Evolutionary conservation across 345 rosid genomes (phyloP), one percentile per base, ranked within the genome.

Genomic region (Hibiscus trionum): DNA sequence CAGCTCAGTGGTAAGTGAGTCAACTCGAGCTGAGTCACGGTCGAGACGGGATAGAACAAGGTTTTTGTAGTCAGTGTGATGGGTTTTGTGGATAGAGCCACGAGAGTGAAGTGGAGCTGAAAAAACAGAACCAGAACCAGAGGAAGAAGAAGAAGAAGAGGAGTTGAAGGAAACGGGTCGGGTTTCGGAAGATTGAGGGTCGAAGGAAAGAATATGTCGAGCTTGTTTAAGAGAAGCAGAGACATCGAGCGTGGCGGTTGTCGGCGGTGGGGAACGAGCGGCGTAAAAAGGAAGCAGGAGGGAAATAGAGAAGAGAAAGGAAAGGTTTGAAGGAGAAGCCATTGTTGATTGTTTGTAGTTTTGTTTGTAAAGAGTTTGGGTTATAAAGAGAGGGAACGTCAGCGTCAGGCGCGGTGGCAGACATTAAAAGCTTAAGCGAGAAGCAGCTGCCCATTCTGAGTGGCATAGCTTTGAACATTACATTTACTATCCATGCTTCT

Each of bases 1-100:
- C 57, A 88, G 74, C 56, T 79, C 80, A 39, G 91, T 15, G 31
- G 56, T 10, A 76, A 94, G 80, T 0, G 87, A 73, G 47, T 66
- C 33, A 61, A 85, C 96, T 15, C 97, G 87, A 65, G 90, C 79
- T 0, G 94, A 79, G 82, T 94, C 98, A 17, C 95, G 95, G 46
- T 72, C 75, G 80, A 91, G 91, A 4, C 98, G 90, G 19, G 93
- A 76, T 21, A 73, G 80, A 31, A 86, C 80, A 0, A 94, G 73
- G 74, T 82, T 75, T 15, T 33, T 78, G 82, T 93, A 93, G 76
- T 86, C 87, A 1, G 60, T 58, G 83, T 93, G 87, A 7, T 70
- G 77, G 35, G 82, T 80, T 7, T 80, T 83, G 59, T 46, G 68
- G 72, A 93, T 66, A 7, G 79, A 74, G 29, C 86, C 90, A 19